Conservation (phyloP, 768 basidiomycete species). For the Boletales sp. region DNA sequence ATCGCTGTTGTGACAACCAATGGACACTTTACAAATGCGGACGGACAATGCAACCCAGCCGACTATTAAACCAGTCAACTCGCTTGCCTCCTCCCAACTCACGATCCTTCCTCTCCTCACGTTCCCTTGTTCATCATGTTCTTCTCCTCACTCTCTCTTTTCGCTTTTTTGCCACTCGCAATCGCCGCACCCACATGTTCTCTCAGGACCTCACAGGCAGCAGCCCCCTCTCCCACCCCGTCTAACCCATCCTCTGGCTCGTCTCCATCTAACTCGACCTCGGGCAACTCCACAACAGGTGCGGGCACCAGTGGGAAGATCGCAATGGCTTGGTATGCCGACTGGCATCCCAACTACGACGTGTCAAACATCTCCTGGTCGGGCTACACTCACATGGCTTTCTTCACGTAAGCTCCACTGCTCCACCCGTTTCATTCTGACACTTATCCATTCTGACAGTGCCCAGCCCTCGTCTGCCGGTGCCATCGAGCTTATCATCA, state of each 20-base stretch:
- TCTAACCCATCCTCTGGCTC: slow-evolving; percentile 2
- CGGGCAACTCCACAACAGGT: slow-evolving; percentile 15
- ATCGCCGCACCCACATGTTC: slow-evolving; percentile 29
- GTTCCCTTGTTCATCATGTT: slow-evolving; percentile 16
- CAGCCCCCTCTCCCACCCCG: slow-evolving; percentile 1
- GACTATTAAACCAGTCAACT: neutral
- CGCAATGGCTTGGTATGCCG: slow-evolving; percentile 66
- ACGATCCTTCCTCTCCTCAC: slow-evolving; percentile 2
- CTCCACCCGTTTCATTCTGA: neutral
- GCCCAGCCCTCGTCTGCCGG: slow-evolving; percentile 20
- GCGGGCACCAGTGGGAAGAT: slow-evolving; percentile 32
- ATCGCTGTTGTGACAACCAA: too few relatives aligned
- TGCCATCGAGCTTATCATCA: slow-evolving; percentile 9
- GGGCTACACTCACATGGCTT: slow-evolving; percentile 65
- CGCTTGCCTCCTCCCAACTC: neutral
- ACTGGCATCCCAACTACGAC: slow-evolving; percentile 53
- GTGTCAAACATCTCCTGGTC: slow-evolving; percentile 58
- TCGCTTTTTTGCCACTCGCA: slow-evolving; percentile 22
- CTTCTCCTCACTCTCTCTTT: slow-evolving; percentile 16
- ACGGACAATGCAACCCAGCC: too few relatives aligned
- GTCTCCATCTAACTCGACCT: too few relatives aligned
- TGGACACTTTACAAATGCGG: too few relatives aligned
- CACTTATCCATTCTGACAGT: slow-evolving; percentile 3
- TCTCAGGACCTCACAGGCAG: slow-evolving; percentile 5
- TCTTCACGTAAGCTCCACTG: slow-evolving; percentile 45